These are phyloP conservation scores for Terana coerulea DNA, from an alignment of 768 basidiomycete genomes.

Conservation along the genomic window DNA sequence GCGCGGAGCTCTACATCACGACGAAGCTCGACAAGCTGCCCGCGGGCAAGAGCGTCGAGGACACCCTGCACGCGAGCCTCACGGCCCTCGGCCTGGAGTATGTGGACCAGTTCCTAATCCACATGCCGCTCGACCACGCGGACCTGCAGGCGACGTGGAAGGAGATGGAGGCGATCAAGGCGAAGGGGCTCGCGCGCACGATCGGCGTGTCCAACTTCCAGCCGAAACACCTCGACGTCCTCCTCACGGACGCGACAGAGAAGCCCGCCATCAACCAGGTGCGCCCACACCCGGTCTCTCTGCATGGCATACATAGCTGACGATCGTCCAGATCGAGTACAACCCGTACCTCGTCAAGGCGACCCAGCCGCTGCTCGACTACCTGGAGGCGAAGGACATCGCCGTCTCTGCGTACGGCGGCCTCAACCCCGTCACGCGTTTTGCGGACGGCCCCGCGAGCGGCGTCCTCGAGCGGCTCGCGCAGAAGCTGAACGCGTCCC, in stretches of 20 bases:
- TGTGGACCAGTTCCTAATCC: conserved; percentile 44
- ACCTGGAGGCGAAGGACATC: conserved; percentile 33
- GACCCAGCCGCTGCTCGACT: conserved; percentile 31
- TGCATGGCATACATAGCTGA: not conserved
- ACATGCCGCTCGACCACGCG: conserved; percentile 27
- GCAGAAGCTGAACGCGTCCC: conserved; percentile 20
- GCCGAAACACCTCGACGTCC: conserved; percentile 37
- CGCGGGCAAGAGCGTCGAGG: conserved; percentile 31
- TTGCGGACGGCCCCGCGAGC: conserved; percentile 36
- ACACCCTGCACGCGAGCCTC: conserved; percentile 35
- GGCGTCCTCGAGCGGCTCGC: conserved; percentile 32
- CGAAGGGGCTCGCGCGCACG: conserved; percentile 35
- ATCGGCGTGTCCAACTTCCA: conserved; percentile 59
- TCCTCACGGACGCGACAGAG: conserved; percentile 41
- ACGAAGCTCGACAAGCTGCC: conserved; percentile 33
- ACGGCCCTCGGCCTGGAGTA: conserved; percentile 36
- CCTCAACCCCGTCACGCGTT: conserved; percentile 33
- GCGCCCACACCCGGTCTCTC: conserved; percentile 39
- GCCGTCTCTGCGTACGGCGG: conserved; percentile 37
- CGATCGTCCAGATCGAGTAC: conserved; percentile 40
- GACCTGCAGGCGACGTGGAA: conserved; percentile 37
- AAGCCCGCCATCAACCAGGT: conserved; percentile 56
- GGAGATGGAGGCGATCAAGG: conserved; percentile 36
- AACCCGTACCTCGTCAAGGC: conserved; percentile 50
- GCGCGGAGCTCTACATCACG: conserved; percentile 39